Base-by-base conservation (phyloP, 164 flowering plant species). In the Platanus orientalis region DNA sequence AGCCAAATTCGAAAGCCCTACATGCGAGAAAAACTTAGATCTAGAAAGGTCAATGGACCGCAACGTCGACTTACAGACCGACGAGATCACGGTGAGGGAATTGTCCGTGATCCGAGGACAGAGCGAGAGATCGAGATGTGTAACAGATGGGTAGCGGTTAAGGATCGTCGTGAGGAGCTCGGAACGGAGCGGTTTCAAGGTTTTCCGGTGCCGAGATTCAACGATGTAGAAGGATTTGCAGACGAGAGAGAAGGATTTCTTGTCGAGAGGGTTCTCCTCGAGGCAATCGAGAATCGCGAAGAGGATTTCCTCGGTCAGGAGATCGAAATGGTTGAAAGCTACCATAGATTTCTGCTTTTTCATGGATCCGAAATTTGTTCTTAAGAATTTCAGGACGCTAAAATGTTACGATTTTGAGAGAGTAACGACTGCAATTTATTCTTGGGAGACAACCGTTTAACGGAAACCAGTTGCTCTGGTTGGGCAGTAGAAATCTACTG, bases 71-170 rank as follows among this genome's bases (percentile, higher is more conserved):
- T 57, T 29, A 68, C 76, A 79, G 13, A 60, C 11, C 11, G 21
- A 28, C 0, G 98, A 66, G 11, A 86, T 62, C 17, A 59, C 26
- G 17, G 63, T 17, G n/a, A 92, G 84, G 1, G 81, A 59, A n/a
- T 34, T 23, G 71, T 89, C 91, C 25, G 83, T 63, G 57, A 92
- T 28, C 0, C 86, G 74, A 2, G 95, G 89, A 60, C 95, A 92
- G 51, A 84, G 77, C 1, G 95, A 65, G 62, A 89, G 82, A 68
- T 92, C 91, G 34, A 92, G 74, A 50, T 58, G 68, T 14, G 73
- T 44, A n/a, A 80, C 44, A 45, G 62, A 29, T 0, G 81, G 80
- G 75, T 86, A 92, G 1, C 98, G 79, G 23, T 21, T n/a, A 28
- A 88, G 78, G 65, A 74, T 34, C 6, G 60, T 26, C 11, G 83